These are phyloP conservation scores for Pyricularia sp. DNA, from an alignment of 2,329 filamentous ascomycete genomes.

Conservation along the genomic window DNA sequence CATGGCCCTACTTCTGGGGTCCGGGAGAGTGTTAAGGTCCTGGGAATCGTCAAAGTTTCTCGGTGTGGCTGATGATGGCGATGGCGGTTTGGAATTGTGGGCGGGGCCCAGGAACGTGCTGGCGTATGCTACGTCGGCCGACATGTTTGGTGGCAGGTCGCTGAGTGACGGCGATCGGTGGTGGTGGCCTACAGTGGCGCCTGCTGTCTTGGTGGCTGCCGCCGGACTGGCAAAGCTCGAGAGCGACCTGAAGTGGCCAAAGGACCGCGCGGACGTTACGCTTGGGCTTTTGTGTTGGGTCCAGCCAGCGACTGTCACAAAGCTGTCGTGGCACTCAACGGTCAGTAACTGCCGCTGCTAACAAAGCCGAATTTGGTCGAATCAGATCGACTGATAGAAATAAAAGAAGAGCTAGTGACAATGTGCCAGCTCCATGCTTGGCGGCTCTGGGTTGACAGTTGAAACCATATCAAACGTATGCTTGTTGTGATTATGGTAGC, in stretches of 20 bases:
- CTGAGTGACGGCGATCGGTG: constrained; percentile 24
- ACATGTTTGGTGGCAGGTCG: constrained; percentile 25
- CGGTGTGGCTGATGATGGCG: constrained; percentile 10
- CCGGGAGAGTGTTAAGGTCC: constrained; percentile 61
- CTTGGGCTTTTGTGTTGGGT: constrained; percentile 30
- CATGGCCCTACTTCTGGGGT: constrained; percentile 46
- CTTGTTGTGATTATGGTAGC: background rate
- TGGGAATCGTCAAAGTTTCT: constrained; percentile 40
- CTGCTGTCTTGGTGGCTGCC: constrained; percentile 19
- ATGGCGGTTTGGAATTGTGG: background rate
- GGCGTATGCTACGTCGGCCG: constrained; percentile 15
- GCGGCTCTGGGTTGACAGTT: background rate
- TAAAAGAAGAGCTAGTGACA: background rate
- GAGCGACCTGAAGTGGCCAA: constrained; percentile 42
- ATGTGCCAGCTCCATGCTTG: background rate
- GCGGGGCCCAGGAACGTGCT: constrained; percentile 9
- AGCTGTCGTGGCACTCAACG: constrained; percentile 24
- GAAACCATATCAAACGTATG: background rate
- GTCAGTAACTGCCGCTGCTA: constrained; percentile 4
- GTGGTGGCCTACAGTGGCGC: constrained; percentile 22
- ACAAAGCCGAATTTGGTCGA: background rate
- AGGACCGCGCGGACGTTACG: constrained; percentile 23
- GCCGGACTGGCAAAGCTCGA: constrained; percentile 38
- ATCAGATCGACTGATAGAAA: background rate
- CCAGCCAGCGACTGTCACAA: constrained; percentile 45